phyloP scores from a whole-genome alignment of 371 early-diverging fungal genomes.

The Sporodiniella umbellata region DNA sequence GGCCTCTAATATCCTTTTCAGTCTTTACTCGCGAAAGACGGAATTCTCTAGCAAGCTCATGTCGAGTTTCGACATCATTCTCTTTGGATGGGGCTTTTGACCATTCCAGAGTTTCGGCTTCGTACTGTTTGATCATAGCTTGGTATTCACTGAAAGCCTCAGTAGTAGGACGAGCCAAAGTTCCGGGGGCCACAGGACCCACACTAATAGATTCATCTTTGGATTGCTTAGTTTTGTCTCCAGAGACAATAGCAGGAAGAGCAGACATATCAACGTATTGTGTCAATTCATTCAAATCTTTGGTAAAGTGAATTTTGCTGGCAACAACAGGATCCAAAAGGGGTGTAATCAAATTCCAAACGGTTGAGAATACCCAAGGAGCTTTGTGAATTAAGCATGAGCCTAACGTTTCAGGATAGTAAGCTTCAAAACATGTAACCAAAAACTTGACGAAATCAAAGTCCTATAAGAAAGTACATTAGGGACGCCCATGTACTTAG shows the following conservation, averaged over 20 bases:
- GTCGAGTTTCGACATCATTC: conserved; percentile 10
- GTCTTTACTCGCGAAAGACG: conserved; percentile 22
- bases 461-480: conserved; percentile 41
- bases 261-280: conserved; percentile 51
- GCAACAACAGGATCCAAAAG: conserved; percentile 88
- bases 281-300: conserved; percentile 54
- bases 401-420: conserved; percentile 91
- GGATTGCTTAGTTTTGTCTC: conserved; percentile 23
- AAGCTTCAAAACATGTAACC: conserved; percentile 75
- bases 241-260: conserved; percentile 32
- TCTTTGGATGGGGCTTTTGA: conserved; percentile 9
- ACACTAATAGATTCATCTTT: conserved; percentile 21
- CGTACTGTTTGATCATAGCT: conserved; percentile 15
- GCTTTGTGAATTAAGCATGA: conserved; percentile 75
- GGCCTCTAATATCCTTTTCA: conserved; percentile 23
- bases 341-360: conserved; percentile 71
- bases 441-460: conserved; percentile 79
- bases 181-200: conserved; percentile 26
- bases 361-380: conserved; percentile 76
- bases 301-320: conserved; percentile 77
- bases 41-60: conserved; percentile 20
- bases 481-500: neutral
- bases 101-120: conserved; percentile 26
- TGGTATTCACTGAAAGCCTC: conserved; percentile 19
- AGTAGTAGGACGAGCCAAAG: conserved; percentile 16